These are phyloP conservation scores for Carpinus fangiana DNA, from an alignment of 306 rosid species.

Conservation along the genomic window DNA sequence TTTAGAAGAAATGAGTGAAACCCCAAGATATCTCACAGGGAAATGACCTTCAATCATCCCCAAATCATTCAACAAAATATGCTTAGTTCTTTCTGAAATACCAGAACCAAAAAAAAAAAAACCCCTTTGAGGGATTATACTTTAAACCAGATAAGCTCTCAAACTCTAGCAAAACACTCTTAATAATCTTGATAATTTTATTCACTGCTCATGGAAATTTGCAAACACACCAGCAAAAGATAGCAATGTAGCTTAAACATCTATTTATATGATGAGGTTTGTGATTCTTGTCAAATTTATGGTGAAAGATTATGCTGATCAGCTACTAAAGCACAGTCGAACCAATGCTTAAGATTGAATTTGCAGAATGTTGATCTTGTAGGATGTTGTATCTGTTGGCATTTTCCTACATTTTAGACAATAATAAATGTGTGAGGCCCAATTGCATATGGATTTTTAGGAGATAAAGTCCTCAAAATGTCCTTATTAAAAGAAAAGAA, in stretches of 20 bases:
- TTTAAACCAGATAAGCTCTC: no score
- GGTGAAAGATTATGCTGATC: background rate
- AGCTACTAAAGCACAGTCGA: background rate
- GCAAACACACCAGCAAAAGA: conserved; percentile 44
- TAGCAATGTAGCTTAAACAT: background rate
- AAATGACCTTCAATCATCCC: no score
- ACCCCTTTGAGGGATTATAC: no score
- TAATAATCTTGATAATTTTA: conserved; percentile 27
- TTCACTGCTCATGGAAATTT: conserved; percentile 60
- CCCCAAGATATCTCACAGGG: no score
- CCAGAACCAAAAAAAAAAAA: no score
- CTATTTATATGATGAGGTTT: background rate
- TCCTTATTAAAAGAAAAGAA: no score
- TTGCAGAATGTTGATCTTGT: background rate
- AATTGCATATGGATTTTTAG: background rate
- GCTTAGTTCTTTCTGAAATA: no score
- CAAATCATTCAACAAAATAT: no score
- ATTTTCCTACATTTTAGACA: background rate
- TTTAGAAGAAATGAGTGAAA: no score
- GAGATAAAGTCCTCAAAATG: no score
- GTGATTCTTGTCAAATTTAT: background rate
- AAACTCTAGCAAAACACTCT: no score
- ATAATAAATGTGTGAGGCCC: background rate
- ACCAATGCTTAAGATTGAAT: background rate
- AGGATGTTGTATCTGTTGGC: background rate